Conservation (phyloP, 2,329 filamentous ascomycete genomes). For the Fusarium bulbicola region DNA sequence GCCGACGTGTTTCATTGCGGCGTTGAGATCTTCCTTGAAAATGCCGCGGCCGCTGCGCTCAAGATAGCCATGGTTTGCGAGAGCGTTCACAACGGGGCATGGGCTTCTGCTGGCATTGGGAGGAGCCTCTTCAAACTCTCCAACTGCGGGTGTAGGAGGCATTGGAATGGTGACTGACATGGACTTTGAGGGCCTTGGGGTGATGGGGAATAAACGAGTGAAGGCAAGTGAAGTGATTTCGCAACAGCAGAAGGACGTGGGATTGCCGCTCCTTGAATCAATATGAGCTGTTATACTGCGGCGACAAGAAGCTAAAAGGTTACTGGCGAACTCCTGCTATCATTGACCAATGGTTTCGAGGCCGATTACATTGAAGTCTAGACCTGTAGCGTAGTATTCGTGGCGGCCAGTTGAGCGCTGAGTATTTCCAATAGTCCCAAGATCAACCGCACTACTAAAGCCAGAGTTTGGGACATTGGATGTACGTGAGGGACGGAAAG, state of each 20-base stretch:
- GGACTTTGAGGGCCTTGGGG: neutral
- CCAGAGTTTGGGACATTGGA: neutral
- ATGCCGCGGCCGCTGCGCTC: constrained; percentile 3
- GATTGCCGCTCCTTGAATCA: neutral
- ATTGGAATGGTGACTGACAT: neutral
- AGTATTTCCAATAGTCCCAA: neutral
- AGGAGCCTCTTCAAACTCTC: neutral
- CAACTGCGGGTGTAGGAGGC: neutral
- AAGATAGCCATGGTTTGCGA: constrained; percentile 20
- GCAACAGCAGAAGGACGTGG: neutral
- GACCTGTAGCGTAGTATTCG: neutral
- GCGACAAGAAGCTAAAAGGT: neutral
- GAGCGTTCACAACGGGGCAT: constrained; percentile 13
- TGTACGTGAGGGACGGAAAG: neutral
- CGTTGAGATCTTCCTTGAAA: constrained; percentile 4
- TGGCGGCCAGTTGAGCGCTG: neutral
- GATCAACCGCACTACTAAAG: neutral
- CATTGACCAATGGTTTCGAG: neutral
- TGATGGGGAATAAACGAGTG: neutral
- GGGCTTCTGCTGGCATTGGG: constrained; percentile 14
- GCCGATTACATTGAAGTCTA: neutral
- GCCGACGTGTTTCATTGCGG: constrained; percentile 12
- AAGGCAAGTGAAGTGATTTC: neutral
- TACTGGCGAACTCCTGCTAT: neutral
- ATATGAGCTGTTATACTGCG: neutral